Evolutionary conservation across 306 rosid species (phyloP).

Genomic region (Nissolia schottii): DNA sequence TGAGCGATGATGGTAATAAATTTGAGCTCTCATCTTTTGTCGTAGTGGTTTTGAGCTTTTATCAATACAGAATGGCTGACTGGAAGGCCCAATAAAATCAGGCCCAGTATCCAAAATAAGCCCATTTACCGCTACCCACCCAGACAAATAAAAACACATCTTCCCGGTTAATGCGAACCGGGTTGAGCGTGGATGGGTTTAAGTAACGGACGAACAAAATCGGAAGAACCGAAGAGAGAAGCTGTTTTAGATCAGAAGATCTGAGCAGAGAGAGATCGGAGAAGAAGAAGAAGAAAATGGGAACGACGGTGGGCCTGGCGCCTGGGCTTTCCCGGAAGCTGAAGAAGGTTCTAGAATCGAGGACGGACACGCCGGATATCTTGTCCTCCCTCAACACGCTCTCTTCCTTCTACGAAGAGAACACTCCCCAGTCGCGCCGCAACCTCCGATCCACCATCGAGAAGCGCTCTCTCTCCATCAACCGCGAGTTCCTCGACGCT

Average conservation of each 20-base stretch:
- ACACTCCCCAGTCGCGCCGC: constrained; percentile 87
- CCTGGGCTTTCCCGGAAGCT: constrained; percentile 95
- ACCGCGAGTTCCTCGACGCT: constrained; percentile 68
- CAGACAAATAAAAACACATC: neutral
- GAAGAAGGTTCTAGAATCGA: constrained; percentile 87
- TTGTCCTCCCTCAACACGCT: constrained; percentile 76
- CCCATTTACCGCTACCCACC: neutral
- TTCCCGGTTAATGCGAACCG: constrained; percentile 21
- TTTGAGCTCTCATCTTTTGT: no score
- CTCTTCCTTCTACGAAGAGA: constrained; percentile 77
- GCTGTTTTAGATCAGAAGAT: constrained; percentile 26
- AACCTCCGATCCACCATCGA: constrained; percentile 90
- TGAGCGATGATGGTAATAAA: no score
- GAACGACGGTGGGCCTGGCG: constrained; percentile 68
- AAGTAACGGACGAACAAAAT: neutral
- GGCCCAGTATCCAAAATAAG: neutral
- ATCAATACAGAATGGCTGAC: neutral
- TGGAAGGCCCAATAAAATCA: neutral
- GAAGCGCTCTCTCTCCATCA: constrained; percentile 78
- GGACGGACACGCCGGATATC: constrained; percentile 81
- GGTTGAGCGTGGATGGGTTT: neutral
- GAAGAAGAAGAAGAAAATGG: constrained; percentile 39
- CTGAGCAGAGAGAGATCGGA: constrained; percentile 22
- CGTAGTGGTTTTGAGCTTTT: neutral
- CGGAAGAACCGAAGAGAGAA: neutral